phyloP scores from a whole-genome alignment of 2,329 filamentous ascomycete species.

The Zymoseptoria ardabiliae region DNA sequence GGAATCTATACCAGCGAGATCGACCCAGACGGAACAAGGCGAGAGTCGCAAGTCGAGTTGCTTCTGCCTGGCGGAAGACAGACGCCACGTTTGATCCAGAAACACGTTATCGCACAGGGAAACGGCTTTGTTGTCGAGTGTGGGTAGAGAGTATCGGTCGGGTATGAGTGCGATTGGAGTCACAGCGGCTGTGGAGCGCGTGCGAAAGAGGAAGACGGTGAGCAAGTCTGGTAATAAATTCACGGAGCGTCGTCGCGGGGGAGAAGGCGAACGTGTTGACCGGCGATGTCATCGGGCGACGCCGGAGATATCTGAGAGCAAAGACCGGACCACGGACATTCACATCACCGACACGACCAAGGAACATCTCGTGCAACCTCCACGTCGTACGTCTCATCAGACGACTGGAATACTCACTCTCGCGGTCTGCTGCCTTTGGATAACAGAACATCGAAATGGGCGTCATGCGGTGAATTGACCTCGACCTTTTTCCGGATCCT shows the following conservation, averaged over 20 bases:
- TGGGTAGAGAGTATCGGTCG: background rate
- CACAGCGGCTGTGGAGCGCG: background rate
- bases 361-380: background rate
- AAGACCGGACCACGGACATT: background rate
- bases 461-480: background rate
- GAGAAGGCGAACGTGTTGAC: background rate
- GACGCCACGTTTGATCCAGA: conserved; percentile 3
- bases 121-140: background rate
- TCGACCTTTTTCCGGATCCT: background rate
- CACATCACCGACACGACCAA: background rate
- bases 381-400: background rate
- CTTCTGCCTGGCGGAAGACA: conserved; percentile 1
- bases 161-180: background rate
- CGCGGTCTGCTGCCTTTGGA: background rate
- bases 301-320: background rate
- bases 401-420: background rate
- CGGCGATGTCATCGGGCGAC: background rate
- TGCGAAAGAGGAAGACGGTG: background rate
- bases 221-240: background rate
- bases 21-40: background rate
- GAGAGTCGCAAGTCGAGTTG: background rate
- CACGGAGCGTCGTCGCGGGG: background rate
- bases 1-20: background rate
- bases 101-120: background rate
- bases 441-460: background rate